A percentile compares a stretch with the other conserved stretches of the same genome.
Conservation (phyloP, 2,329 filamentous ascomycete species). For the Ceratocystiopsis sp. region DNA sequence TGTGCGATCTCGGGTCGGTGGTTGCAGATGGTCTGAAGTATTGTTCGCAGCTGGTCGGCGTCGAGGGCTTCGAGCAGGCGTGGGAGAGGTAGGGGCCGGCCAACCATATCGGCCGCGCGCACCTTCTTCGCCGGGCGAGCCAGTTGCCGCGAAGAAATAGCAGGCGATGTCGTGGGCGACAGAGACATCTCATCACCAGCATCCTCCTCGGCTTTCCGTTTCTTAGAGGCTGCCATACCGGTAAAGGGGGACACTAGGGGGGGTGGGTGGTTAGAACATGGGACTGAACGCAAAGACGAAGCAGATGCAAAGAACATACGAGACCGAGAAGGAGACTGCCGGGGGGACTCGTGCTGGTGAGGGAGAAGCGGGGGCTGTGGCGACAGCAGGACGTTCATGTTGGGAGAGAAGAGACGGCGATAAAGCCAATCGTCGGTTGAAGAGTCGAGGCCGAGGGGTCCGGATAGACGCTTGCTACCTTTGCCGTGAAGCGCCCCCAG, state of each 20-base stretch:
- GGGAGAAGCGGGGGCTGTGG: slow-evolving; percentile 42
- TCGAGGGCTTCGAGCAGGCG: slow-evolving; percentile 91
- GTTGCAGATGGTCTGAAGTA: slow-evolving; percentile 84
- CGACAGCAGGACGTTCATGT: slow-evolving; percentile 46
- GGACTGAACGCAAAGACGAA: not conserved
- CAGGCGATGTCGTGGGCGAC: slow-evolving; percentile 70
- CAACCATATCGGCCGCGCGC: slow-evolving; percentile 45
- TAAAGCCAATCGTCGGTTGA: too few species aligned
- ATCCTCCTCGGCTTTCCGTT: slow-evolving; percentile 78
- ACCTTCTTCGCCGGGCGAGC: slow-evolving; percentile 47
- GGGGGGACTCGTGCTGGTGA: slow-evolving; percentile 38
- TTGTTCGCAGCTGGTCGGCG: slow-evolving; percentile 62
- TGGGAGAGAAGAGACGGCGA: slow-evolving; percentile 5
- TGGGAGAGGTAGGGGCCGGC: slow-evolving; percentile 36
- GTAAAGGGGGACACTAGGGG: slow-evolving; percentile 30
- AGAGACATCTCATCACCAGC: slow-evolving; percentile 80
- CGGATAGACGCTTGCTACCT: too few species aligned
- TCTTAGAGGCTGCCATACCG: slow-evolving; percentile 38
- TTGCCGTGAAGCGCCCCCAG: too few species aligned
- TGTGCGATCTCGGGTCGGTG: slow-evolving; percentile 71
- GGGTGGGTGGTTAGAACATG: slow-evolving; percentile 1
- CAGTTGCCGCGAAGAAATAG: slow-evolving; percentile 51
- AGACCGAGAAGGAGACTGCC: slow-evolving; percentile 36
- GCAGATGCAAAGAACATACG: slow-evolving; percentile 24
- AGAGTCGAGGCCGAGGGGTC: too few species aligned